Conservation (phyloP, 2,329 filamentous ascomycete species). For the Coniochaeta hoffmannii region DNA sequence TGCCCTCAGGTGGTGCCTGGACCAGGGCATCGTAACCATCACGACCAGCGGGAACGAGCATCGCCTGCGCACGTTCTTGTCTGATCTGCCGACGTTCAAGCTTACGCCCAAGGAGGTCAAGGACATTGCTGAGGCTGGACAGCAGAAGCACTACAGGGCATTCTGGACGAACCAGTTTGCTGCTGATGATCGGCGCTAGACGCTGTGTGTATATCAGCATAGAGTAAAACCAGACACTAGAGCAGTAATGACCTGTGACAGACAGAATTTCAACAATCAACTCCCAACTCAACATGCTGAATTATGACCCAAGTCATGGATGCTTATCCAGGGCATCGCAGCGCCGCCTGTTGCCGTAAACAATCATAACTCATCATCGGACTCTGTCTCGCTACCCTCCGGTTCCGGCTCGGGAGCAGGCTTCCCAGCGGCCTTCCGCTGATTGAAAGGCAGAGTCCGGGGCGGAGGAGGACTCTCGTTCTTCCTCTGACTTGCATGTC, state of each 20-base stretch:
- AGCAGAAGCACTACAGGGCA: slow-evolving; percentile 52
- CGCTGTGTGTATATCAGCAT: not conserved
- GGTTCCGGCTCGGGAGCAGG: slow-evolving; percentile 18
- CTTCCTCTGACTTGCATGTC: not conserved
- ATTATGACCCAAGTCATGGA: too few species aligned
- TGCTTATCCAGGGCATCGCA: too few species aligned
- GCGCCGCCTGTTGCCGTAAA: not conserved
- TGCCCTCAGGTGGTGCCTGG: slow-evolving; percentile 51
- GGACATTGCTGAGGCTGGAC: slow-evolving; percentile 47
- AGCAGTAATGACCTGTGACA: too few species aligned
- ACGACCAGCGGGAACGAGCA: slow-evolving; percentile 54
- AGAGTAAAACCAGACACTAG: too few species aligned
- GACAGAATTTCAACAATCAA: too few species aligned
- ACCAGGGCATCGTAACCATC: slow-evolving; percentile 50
- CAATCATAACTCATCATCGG: slow-evolving; percentile 47
- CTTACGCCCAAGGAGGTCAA: slow-evolving; percentile 51
- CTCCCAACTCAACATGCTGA: not conserved
- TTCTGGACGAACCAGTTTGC: slow-evolving; percentile 51
- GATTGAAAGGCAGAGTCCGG: slow-evolving; percentile 34
- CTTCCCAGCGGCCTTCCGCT: slow-evolving; percentile 3
- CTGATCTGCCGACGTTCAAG: slow-evolving; percentile 46
- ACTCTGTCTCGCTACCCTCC: slow-evolving; percentile 41
- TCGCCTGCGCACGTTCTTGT: slow-evolving; percentile 47
- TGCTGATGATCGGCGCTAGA: slow-evolving; percentile 34
- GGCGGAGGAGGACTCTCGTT: not conserved